Evolutionary conservation across 352 stramenopile genomes (phyloP).

Genomic region (Phytophthora parvispora): DNA sequence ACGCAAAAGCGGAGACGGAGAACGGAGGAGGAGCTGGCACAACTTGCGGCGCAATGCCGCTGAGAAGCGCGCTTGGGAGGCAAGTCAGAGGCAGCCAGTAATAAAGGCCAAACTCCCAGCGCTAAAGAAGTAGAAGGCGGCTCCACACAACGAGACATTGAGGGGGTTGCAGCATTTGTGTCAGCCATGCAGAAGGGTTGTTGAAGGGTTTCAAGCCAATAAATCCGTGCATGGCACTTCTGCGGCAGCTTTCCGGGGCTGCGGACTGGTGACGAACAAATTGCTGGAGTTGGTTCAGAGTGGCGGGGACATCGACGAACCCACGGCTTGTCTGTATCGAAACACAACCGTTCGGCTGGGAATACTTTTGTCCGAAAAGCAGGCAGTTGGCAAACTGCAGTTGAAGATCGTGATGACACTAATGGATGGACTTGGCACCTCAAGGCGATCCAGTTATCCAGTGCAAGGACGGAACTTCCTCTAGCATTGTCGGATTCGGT

Average conservation of each 20-base stretch:
- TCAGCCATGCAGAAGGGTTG: background rate
- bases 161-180: background rate
- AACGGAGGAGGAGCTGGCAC: too few species aligned
- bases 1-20: too few species aligned
- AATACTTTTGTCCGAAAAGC: background rate
- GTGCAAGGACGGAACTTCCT: background rate
- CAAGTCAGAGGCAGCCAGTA: background rate
- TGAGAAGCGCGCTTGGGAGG: background rate
- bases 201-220: background rate
- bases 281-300: background rate
- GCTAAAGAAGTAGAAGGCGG: background rate
- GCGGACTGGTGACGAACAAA: background rate
- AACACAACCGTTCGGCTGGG: too few species aligned
- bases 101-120: background rate
- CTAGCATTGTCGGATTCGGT: background rate
- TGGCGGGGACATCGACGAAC: background rate
- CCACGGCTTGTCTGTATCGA: background rate
- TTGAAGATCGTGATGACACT: background rate
- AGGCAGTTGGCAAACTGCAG: too few species aligned
- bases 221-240: background rate
- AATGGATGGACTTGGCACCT: background rate
- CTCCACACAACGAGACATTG: background rate
- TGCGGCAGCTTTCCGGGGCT: background rate
- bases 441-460: background rate
- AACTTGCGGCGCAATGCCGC: too few species aligned